Conservation (phyloP, 768 basidiomycete species). For the Russula vinacea region DNA sequence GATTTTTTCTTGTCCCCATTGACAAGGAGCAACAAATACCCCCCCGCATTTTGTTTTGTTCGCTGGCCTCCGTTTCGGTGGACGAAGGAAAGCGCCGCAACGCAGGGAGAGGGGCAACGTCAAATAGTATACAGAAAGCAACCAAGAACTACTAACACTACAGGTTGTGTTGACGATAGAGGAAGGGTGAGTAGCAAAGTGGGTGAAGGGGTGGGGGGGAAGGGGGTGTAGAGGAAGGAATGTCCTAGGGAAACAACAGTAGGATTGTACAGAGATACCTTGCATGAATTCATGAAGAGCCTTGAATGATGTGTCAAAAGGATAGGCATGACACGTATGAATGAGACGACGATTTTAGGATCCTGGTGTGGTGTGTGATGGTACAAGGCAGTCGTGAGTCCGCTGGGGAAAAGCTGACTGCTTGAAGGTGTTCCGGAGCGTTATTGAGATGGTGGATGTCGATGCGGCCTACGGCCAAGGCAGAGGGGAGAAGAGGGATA, state of each 20-base stretch:
- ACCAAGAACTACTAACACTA: conserved; percentile 18
- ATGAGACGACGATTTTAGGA: not conserved
- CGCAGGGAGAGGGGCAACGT: not conserved
- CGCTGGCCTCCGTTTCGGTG: not conserved
- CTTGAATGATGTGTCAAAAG: not conserved
- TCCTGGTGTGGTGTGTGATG: not conserved
- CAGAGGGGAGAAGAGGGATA: not conserved
- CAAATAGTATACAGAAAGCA: conserved; percentile 9
- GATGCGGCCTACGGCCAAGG: not conserved
- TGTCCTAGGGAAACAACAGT: not conserved
- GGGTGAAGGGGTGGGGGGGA: not conserved
- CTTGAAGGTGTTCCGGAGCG: not conserved
- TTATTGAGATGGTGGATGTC: not conserved
- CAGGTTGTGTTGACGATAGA: conserved; percentile 1
- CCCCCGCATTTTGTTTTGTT: not conserved
- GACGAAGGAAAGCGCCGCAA: not conserved
- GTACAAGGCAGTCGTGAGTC: not conserved
- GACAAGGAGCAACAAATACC: not conserved
- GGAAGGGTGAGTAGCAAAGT: not conserved
- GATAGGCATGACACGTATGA: not conserved
- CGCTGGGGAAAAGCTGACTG: not conserved
- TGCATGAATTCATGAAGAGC: not conserved
- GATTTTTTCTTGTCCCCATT: no score
- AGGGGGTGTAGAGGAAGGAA: not conserved
- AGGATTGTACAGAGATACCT: not conserved